A percentile compares a stretch with the other conserved stretches of the same genome.
phyloP scores from a whole-genome alignment of 1,284 basidiomycete genomes.

The Sutorius eximius region DNA sequence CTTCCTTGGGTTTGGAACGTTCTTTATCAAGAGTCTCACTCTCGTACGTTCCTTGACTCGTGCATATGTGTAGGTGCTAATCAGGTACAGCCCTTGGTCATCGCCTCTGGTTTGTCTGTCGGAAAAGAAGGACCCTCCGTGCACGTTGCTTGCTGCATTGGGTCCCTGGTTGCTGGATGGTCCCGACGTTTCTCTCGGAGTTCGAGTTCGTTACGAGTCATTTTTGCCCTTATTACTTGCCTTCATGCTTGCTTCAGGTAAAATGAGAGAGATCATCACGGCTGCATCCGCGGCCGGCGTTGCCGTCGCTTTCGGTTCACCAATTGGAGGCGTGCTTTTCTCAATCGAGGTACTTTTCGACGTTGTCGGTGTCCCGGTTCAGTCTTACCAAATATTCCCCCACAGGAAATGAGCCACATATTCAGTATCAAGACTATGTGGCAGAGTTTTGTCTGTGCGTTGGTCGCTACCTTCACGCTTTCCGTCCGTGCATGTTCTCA shows the following conservation, averaged over 20 bases:
- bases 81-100: constrained; percentile 79
- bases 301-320: constrained; percentile 96
- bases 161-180: constrained; percentile 80
- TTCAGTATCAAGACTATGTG: constrained; percentile 99
- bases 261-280: constrained; percentile 94
- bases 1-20: constrained; percentile 87
- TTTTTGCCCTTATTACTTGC: constrained; percentile 1
- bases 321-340: constrained; percentile 97
- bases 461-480: constrained; percentile 94
- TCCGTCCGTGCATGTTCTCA: constrained; percentile 59
- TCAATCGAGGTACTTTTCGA: constrained; percentile 63
- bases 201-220: constrained; percentile 61
- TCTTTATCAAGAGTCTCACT: constrained; percentile 89
- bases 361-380: neutral
- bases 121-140: constrained; percentile 99
- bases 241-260: constrained; percentile 53
- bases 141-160: constrained; percentile 94
- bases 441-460: constrained; percentile 95
- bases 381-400: constrained; percentile 4
- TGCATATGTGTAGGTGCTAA: constrained; percentile 5
- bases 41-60: constrained; percentile 55
- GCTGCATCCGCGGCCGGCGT: constrained; percentile 97
- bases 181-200: constrained; percentile 86
- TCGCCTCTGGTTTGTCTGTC: constrained; percentile 95
- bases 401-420: constrained; percentile 96